These are phyloP conservation scores for Akebia trifoliata DNA, from an alignment of 164 flowering plant genomes.

Conservation along the genomic window DNA sequence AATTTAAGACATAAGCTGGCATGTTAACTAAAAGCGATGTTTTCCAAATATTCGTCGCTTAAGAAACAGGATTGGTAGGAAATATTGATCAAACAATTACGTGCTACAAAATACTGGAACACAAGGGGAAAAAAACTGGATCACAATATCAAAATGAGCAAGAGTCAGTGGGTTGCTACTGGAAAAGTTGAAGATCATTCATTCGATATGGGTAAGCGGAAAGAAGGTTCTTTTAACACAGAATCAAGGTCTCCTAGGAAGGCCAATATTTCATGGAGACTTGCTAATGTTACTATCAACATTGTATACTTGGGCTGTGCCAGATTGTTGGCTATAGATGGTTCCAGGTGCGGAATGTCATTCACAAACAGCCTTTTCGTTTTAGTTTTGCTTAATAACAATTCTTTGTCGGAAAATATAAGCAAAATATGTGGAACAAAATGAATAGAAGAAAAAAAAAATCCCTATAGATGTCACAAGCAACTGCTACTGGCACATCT, in stretches of 20 bases:
- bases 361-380: background rate
- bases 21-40: background rate
- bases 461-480: background rate
- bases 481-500: background rate
- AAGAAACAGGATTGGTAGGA: too few relatives aligned
- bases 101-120: too few relatives aligned
- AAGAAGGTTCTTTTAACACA: background rate
- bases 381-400: background rate
- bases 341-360: background rate
- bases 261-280: background rate
- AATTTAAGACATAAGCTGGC: conserved; percentile 8
- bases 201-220: background rate
- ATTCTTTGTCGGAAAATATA: background rate
- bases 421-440: background rate
- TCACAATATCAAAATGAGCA: background rate
- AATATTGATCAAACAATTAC: too few relatives aligned
- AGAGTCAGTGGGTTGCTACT: background rate
- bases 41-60: background rate
- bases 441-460: background rate
- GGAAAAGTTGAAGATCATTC: background rate
- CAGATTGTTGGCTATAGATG: background rate
- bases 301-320: background rate
- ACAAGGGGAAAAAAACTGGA: too few relatives aligned
- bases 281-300: background rate
- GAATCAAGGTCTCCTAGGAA: conserved; percentile 1